Evolutionary conservation across 345 rosid genomes (phyloP), one percentile per base, ranked within the genome.

Genomic region (Clausena lansium): DNA sequence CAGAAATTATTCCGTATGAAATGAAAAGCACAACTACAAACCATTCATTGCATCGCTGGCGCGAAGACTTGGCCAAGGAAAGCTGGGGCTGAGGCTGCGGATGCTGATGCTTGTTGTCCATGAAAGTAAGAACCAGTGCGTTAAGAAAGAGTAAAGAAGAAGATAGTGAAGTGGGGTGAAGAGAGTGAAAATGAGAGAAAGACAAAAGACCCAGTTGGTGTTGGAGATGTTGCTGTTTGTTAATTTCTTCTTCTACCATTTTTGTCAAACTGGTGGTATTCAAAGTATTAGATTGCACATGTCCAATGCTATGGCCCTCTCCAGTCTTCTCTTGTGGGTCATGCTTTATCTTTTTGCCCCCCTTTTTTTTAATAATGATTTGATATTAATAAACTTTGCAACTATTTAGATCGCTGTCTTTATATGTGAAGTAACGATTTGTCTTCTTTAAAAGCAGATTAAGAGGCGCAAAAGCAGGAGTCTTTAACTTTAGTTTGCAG

Each of bases 11-110:
- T 61, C 35, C 54, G 25, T 8, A 9, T 14, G 54, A 13, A 28
- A 52, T 4, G 25, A 36, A 68, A 32, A n/a, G 28, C 32, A 30
- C 73, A 67, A 33, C n/a, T 45, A 66, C 84, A 72, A 73, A 95
- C 98, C 98, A 93, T 92, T 95, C 98, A 86, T 82, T 92, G 87
- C 78, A 93, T 63, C 93, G 83, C 80, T 92, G 97, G 81, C 98
- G 82, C n/a, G 97, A 91, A 83, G 88, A 88, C 84, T 92, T 95
- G 55, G 94, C 81, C 84, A 89, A 75, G 11, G 93, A 90, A 76
- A 88, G 87, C 76, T 90, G 94, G 80, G 86, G 93, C 70, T 63
- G 67, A 33, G 68, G 67, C 22, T 86, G 89, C 41, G 83, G 87
- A 7, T 86, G 84, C 59, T 77, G 83, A 60, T 79, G 83, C 25